Percentiles rank a stretch among this genome's conserved stretches.
Evolutionary conservation across 495 filamentous ascomycete genomes (phyloP).

Genomic region (Hypoxylon cercidicola): DNA sequence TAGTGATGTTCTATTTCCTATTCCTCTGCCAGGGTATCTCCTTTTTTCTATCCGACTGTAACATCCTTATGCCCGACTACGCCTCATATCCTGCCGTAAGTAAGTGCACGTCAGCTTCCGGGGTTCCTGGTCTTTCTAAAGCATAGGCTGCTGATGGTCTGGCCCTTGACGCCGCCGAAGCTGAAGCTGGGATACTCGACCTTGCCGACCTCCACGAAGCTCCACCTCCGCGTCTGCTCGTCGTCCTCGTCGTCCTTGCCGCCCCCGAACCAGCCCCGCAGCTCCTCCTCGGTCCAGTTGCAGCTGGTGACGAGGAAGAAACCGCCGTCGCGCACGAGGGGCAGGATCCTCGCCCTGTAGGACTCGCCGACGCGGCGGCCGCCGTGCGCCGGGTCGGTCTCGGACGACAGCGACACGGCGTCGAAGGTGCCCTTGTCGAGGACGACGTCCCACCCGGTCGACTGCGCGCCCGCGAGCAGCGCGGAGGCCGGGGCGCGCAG

Average conservation of each 20-base stretch:
- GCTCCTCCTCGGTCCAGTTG: slow-evolving; percentile 95
- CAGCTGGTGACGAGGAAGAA: slow-evolving; percentile 89
- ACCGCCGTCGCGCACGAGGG: slow-evolving; percentile 73
- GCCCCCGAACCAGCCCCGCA: slow-evolving; percentile 76
- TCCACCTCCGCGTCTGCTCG: slow-evolving; percentile 13
- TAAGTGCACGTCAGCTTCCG: slow-evolving; percentile 13
- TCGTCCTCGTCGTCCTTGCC: slow-evolving; percentile 24
- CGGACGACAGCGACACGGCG: slow-evolving; percentile 79
- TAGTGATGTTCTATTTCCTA: slow-evolving; percentile 8
- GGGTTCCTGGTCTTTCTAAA: slow-evolving; percentile 64
- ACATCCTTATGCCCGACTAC: neutral
- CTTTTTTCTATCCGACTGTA: neutral
- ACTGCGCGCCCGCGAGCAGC: slow-evolving; percentile 49
- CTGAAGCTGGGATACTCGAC: slow-evolving; percentile 85
- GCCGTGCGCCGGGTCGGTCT: slow-evolving; percentile 50
- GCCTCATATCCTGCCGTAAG: neutral
- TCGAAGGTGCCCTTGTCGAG: slow-evolving; percentile 98
- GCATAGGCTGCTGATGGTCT: slow-evolving; percentile 84
- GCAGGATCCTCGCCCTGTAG: slow-evolving; percentile 73
- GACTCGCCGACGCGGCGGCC: slow-evolving; percentile 72
- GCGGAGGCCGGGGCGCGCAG: slow-evolving; percentile 58
- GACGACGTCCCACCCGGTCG: slow-evolving; percentile 79
- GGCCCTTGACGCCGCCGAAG: slow-evolving; percentile 87
- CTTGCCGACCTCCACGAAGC: slow-evolving; percentile 63
- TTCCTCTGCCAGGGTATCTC: slow-evolving; percentile 19